Conservation (phyloP, 139 green algal species). For the Coelastrella sp. region DNA sequence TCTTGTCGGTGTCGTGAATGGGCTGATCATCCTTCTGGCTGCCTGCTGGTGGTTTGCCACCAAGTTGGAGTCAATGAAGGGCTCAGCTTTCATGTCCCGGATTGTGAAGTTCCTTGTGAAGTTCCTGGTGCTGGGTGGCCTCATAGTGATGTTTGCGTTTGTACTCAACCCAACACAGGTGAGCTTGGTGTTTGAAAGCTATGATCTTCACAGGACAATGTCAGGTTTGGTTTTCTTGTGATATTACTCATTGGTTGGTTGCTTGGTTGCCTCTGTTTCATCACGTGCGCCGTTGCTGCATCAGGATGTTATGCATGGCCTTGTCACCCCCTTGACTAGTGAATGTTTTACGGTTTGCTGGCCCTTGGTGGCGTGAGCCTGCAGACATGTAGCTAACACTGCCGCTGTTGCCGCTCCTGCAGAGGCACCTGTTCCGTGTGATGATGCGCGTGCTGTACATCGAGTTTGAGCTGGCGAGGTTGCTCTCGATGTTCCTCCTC, state of each 20-base stretch:
- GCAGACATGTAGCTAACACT: no score
- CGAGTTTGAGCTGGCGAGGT: slow-evolving; percentile 35
- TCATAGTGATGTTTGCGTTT: slow-evolving; percentile 17
- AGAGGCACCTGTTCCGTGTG: not conserved
- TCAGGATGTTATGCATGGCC: no score
- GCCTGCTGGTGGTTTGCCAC: not conserved
- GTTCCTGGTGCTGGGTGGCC: not conserved
- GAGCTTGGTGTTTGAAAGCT: not conserved
- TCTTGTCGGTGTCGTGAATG: slow-evolving; percentile 3
- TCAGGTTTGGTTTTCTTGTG: not conserved
- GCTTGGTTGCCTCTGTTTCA: no score
- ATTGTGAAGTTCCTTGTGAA: slow-evolving; percentile 3
- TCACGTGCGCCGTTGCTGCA: no score
- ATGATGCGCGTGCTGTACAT: slow-evolving; percentile 11
- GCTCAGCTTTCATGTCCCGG: not conserved
- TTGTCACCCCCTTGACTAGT: no score
- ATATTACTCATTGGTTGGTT: not conserved
- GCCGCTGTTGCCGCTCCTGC: not conserved
- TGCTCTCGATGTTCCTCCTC: not conserved
- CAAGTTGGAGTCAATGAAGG: not conserved
- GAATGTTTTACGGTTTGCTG: no score
- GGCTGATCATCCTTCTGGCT: not conserved
- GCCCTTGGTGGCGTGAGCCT: no score
- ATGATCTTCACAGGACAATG: not conserved
- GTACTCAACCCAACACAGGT: slow-evolving; percentile 4